Evolutionary conservation across 805 yeast species (phyloP).

Genomic region (Saccharomycopsis vini): DNA sequence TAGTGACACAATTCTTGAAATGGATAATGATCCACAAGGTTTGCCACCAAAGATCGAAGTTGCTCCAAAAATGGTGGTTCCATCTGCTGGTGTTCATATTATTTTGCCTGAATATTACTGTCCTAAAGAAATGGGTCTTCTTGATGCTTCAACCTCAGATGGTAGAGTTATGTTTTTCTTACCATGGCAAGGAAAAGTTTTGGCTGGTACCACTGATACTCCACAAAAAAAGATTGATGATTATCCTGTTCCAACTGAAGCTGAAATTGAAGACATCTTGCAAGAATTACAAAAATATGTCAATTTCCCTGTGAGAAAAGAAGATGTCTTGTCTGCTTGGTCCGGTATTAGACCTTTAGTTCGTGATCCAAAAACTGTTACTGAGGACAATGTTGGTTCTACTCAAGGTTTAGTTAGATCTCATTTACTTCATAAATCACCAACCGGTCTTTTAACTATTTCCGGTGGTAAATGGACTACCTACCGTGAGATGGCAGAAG

Average conservation of each 20-base stretch:
- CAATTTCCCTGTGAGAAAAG: conserved; percentile 79
- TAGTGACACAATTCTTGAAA: conserved; percentile 73
- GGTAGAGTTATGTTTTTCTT: conserved; percentile 95
- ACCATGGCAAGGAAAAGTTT: conserved; percentile 96
- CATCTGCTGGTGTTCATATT: conserved; percentile 89
- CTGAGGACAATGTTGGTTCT: conserved; percentile 38
- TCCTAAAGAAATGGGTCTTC: conserved; percentile 76
- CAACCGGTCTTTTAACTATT: conserved; percentile 73
- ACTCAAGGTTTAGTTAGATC: conserved; percentile 90
- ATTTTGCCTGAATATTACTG: conserved; percentile 88
- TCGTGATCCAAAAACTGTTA: conserved; percentile 57
- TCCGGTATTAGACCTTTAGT: conserved; percentile 94
- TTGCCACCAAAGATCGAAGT: conserved; percentile 44
- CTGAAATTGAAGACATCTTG: conserved; percentile 80
- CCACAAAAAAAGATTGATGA: conserved; percentile 65
- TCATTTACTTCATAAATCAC: conserved; percentile 68
- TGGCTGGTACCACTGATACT: conserved; percentile 95
- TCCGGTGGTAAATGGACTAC: conserved; percentile 99
- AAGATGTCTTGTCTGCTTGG: conserved; percentile 93
- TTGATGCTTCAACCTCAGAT: conserved; percentile 88
- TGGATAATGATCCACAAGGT: conserved; percentile 70
- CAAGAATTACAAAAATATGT: conserved; percentile 84
- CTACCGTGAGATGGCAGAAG: conserved; percentile 95
- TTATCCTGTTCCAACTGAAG: conserved; percentile 73
- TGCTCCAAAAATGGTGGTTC: conserved; percentile 78